These are phyloP conservation scores for Iberis amara DNA, from an alignment of 441 rosid species.

Conservation along the genomic window DNA sequence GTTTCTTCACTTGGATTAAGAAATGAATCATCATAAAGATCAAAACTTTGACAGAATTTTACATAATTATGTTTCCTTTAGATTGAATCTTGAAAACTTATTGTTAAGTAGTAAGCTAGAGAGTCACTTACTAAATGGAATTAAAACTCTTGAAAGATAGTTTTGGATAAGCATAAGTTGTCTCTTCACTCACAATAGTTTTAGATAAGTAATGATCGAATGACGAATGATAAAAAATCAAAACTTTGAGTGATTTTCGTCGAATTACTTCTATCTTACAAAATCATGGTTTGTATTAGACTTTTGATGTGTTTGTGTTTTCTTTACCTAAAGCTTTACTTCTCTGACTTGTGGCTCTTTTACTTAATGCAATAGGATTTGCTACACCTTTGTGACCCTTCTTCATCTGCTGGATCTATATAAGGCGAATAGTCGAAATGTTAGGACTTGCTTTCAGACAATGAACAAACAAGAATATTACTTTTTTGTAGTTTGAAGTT, in stretches of 20 bases:
- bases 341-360: constrained; percentile 46
- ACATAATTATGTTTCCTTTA: too few relatives aligned
- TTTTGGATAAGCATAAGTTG: too few relatives aligned
- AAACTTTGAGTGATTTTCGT: not conserved
- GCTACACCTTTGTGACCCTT: constrained; percentile 74
- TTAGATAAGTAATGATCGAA: not conserved
- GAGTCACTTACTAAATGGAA: too few relatives aligned
- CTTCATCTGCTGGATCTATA: constrained; percentile 37
- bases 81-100: too few relatives aligned
- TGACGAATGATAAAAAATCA: not conserved
- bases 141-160: too few relatives aligned
- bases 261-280: not conserved
- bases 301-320: not conserved
- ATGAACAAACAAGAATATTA: constrained; percentile 26
- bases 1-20: too few relatives aligned
- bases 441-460: constrained; percentile 28
- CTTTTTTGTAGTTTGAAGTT: constrained; percentile 9
- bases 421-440: constrained; percentile 27
- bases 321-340: not conserved
- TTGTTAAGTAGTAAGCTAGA: too few relatives aligned
- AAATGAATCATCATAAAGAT: too few relatives aligned
- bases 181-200: not conserved
- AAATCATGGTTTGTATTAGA: not conserved
- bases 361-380: constrained; percentile 59
- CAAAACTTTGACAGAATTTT: too few relatives aligned